These are phyloP conservation scores for Alliaria petiolata DNA, from an alignment of 345 rosid genomes.

Conservation along the genomic window DNA sequence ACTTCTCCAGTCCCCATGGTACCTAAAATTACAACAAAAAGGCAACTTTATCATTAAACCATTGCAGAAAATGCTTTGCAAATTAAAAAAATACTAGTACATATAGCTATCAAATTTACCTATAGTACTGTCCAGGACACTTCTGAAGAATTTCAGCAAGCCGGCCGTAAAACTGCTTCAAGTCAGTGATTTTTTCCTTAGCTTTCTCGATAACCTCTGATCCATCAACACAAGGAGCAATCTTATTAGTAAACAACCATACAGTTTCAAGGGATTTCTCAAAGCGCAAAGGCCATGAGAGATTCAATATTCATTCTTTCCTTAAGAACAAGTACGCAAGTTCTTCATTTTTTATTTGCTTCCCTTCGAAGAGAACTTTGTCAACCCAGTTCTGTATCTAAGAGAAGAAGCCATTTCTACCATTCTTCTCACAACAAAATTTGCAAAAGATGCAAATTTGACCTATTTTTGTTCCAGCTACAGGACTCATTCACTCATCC, in stretches of 20 bases:
- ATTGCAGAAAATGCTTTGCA: not conserved
- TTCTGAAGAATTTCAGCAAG: constrained; percentile 56
- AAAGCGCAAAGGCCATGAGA: not conserved
- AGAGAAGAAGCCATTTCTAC: not conserved
- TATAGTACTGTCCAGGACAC: constrained; percentile 76
- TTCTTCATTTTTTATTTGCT: not conserved
- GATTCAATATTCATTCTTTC: not conserved
- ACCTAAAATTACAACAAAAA: constrained; percentile 40
- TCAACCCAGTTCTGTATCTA: not conserved
- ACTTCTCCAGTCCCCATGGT: constrained; percentile 94
- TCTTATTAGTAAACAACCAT: not conserved
- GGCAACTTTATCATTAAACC: constrained; percentile 1
- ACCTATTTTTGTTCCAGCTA: not conserved
- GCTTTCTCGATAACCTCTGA: constrained; percentile 72
- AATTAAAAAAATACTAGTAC: too few relatives aligned
- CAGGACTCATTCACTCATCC: not conserved
- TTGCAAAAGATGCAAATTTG: not conserved
- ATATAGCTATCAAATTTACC: constrained; percentile 39
- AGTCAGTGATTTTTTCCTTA: constrained; percentile 48
- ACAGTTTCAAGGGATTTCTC: not conserved
- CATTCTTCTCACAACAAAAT: not conserved
- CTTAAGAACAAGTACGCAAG: not conserved
- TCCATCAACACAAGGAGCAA: not conserved
- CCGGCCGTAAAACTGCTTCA: constrained; percentile 54
- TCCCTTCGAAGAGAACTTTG: not conserved